Percentiles rank a stretch among this genome's conserved stretches.
Conservation (phyloP, 2,329 filamentous ascomycete genomes). For the Xylaria sp. region DNA sequence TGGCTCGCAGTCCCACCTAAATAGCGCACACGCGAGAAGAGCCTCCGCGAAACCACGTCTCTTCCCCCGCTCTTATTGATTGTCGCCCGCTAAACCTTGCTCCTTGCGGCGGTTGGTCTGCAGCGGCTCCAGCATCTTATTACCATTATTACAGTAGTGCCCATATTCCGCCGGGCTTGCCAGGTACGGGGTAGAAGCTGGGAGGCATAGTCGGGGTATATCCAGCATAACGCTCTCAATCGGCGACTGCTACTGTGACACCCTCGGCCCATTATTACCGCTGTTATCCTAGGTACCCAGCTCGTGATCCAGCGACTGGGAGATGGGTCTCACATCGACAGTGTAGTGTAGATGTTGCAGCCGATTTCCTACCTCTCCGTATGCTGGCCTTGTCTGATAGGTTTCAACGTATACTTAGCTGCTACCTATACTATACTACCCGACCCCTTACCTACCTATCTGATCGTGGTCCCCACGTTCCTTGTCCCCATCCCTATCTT, state of each 20-base stretch:
- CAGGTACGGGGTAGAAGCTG: slow-evolving; percentile 26
- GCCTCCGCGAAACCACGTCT: slow-evolving; percentile 37
- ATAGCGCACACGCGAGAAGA: slow-evolving; percentile 39
- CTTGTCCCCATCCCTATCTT: slow-evolving; percentile 28
- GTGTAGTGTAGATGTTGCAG: slow-evolving; percentile 36
- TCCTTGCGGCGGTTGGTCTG: slow-evolving; percentile 34
- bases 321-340: slow-evolving; percentile 32
- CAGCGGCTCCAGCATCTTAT: slow-evolving; percentile 33
- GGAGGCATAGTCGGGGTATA: slow-evolving; percentile 22
- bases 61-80: slow-evolving; percentile 38
- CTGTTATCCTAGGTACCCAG: slow-evolving; percentile 9
- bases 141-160: slow-evolving; percentile 22
- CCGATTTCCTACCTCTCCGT: slow-evolving; percentile 30
- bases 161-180: slow-evolving; percentile 20
- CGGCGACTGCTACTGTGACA: slow-evolving; percentile 29
- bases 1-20: slow-evolving; percentile 35
- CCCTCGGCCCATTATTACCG: slow-evolving; percentile 20
- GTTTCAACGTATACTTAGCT: slow-evolving; percentile 21
- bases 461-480: slow-evolving; percentile 35
- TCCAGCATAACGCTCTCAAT: slow-evolving; percentile 13
- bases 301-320: slow-evolving; percentile 30
- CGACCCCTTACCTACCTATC: slow-evolving; percentile 27
- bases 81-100: slow-evolving; percentile 33
- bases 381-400: slow-evolving; percentile 27
- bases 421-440: slow-evolving; percentile 15